These are phyloP conservation scores for Sporisorium graminicola DNA, from an alignment of 1,284 basidiomycete genomes.

Conservation along the genomic window DNA sequence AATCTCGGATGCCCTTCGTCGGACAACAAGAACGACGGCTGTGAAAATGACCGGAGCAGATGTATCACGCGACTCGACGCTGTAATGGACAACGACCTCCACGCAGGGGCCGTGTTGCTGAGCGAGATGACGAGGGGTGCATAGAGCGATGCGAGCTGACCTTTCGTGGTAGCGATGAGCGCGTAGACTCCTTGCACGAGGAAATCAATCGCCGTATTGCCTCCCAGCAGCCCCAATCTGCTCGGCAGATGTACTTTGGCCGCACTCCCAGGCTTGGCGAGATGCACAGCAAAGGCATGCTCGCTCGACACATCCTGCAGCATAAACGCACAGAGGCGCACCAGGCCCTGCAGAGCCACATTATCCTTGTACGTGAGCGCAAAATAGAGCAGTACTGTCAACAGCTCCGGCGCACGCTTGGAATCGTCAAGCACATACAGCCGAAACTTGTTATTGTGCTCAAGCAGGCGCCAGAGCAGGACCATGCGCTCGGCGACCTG, in stretches of 20 bases:
- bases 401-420: conserved; percentile 36
- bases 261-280: conserved; percentile 51
- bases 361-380: conserved; percentile 50
- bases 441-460: conserved; percentile 61
- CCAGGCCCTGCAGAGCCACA: conserved; percentile 87
- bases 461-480: conserved; percentile 59
- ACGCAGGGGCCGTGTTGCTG: conserved; percentile 86
- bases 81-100: conserved; percentile 80
- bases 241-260: conserved; percentile 43
- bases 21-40: conserved; percentile 86
- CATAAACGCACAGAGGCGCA: conserved; percentile 89
- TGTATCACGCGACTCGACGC: conserved; percentile 86
- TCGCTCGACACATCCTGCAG: conserved; percentile 91
- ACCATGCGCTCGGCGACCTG: conserved; percentile 61
- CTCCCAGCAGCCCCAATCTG: conserved; percentile 29
- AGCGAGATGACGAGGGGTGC: conserved; percentile 86
- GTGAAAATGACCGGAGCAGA: conserved; percentile 88
- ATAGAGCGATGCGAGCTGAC: conserved; percentile 73
- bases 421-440: conserved; percentile 54
- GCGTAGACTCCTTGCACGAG: conserved; percentile 82
- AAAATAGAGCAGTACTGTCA: conserved; percentile 50
- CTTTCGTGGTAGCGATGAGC: conserved; percentile 82
- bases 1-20: conserved; percentile 93
- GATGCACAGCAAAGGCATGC: conserved; percentile 76
- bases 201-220: conserved; percentile 47